phyloP scores from a whole-genome alignment of 1,284 basidiomycete species.

The Fomitopsis schrenkii region DNA sequence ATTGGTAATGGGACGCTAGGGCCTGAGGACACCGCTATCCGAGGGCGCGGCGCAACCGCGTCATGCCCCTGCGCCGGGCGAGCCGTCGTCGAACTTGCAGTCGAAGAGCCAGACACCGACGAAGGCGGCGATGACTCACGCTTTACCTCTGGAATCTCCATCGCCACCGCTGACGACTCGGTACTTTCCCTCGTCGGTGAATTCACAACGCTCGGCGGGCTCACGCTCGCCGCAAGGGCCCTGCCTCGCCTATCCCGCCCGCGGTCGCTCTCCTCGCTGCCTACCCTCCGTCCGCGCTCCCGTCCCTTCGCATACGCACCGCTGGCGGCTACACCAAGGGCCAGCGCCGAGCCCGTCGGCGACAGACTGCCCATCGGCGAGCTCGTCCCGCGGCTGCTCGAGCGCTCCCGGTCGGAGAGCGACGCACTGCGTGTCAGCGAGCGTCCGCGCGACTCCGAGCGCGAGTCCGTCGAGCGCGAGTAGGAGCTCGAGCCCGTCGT shows the following conservation, averaged over 20 bases:
- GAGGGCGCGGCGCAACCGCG: constrained; percentile 2
- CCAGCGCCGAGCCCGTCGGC: constrained; percentile 44
- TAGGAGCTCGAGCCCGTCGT: constrained; percentile 26
- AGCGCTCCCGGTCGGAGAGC: constrained; percentile 42
- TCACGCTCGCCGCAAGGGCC: constrained; percentile 44
- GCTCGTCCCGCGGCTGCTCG: constrained; percentile 32
- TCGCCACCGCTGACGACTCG: constrained; percentile 24
- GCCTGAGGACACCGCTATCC: constrained; percentile 10
- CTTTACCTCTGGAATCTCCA: constrained; percentile 13
- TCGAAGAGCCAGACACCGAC: constrained; percentile 25
- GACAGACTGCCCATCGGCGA: constrained; percentile 58
- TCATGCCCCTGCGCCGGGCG: constrained; percentile 7
- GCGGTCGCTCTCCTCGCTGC: constrained; percentile 24
- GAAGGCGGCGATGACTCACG: constrained; percentile 18
- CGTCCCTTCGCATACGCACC: constrained; percentile 26
- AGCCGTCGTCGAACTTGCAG: constrained; percentile 22
- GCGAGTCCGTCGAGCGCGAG: constrained; percentile 26
- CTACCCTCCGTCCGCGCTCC: constrained; percentile 20
- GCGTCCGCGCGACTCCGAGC: constrained; percentile 40
- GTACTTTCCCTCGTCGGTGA: constrained; percentile 20
- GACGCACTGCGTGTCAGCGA: constrained; percentile 49
- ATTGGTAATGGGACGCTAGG: constrained; percentile 9
- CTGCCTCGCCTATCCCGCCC: constrained; percentile 42
- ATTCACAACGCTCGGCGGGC: constrained; percentile 34
- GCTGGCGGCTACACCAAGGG: constrained; percentile 26